Conservation (phyloP, 2,329 filamentous ascomycete species). For the Aspergillus ustus region DNA sequence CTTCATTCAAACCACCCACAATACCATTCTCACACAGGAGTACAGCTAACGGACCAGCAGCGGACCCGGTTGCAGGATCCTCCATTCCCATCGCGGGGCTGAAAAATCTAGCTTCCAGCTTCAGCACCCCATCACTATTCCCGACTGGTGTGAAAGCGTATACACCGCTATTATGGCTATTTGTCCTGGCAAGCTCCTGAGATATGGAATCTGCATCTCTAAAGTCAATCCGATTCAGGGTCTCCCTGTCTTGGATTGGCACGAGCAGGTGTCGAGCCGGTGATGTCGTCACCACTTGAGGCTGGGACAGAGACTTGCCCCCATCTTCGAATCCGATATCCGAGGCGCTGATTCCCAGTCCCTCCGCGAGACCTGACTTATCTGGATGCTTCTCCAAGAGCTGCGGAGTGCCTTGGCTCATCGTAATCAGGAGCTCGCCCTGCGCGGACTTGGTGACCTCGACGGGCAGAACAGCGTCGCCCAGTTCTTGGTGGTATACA, state of each 20-base stretch:
- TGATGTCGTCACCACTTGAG: not conserved
- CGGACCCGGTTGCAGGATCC: constrained; percentile 27
- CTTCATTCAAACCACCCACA: not conserved
- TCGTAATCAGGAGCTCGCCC: not conserved
- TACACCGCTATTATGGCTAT: not conserved
- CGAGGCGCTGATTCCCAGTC: not conserved
- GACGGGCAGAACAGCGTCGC: not conserved
- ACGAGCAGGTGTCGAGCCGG: not conserved
- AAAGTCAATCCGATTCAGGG: not conserved
- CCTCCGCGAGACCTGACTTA: not conserved
- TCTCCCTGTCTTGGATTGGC: not conserved
- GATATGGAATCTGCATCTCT: not conserved
- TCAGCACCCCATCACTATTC: not conserved
- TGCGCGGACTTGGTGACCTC: not conserved
- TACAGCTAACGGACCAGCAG: constrained; percentile 25
- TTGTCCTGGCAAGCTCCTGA: not conserved
- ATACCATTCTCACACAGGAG: not conserved
- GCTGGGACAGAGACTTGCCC: not conserved
- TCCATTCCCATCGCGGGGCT: constrained; percentile 28
- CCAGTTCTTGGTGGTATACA: not conserved
- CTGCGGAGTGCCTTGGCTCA: not conserved
- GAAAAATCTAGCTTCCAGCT: constrained; percentile 25
- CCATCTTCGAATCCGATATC: not conserved
- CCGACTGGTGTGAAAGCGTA: not conserved
- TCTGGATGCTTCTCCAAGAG: constrained; percentile 1